These are phyloP conservation scores for Arachnomyces sp. DNA, from an alignment of 2,329 filamentous ascomycete genomes.

Conservation along the genomic window DNA sequence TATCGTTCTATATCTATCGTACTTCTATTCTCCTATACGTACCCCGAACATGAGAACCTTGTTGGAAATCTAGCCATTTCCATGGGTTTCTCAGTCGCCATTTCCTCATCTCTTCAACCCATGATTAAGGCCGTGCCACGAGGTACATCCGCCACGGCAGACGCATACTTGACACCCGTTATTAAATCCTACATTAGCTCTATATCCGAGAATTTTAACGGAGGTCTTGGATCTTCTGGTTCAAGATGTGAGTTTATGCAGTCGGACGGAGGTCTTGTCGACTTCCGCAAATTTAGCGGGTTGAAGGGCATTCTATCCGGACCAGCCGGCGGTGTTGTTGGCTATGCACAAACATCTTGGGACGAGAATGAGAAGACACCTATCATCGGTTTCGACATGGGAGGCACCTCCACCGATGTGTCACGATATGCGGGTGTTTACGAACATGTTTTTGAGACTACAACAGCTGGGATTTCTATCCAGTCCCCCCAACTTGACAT, in stretches of 20 bases:
- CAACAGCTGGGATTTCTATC: constrained; percentile 87
- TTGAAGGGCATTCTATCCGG: constrained; percentile 83
- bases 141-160: constrained; percentile 68
- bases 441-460: constrained; percentile 91
- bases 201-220: constrained; percentile 59
- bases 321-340: constrained; percentile 88
- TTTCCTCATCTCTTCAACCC: constrained; percentile 72
- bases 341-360: constrained; percentile 86
- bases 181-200: constrained; percentile 65
- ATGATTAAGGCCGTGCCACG: constrained; percentile 81
- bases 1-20: constrained; percentile 78
- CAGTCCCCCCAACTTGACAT: constrained; percentile 90
- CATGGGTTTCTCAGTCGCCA: constrained; percentile 72
- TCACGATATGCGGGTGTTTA: constrained; percentile 81
- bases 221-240: constrained; percentile 65
- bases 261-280: constrained; percentile 65
- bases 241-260: constrained; percentile 96
- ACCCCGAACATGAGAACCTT: constrained; percentile 71
- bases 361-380: constrained; percentile 73
- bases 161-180: constrained; percentile 71
- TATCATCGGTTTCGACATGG: constrained; percentile 95
- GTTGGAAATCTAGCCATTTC: constrained; percentile 71
- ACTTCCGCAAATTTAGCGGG: constrained; percentile 62
- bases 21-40: constrained; percentile 84
- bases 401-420: constrained; percentile 82